A percentile compares a stretch with the other conserved stretches of the same genome.
phyloP scores from a whole-genome alignment of 2,329 filamentous ascomycete species.

The Colletotrichum falcatum region DNA sequence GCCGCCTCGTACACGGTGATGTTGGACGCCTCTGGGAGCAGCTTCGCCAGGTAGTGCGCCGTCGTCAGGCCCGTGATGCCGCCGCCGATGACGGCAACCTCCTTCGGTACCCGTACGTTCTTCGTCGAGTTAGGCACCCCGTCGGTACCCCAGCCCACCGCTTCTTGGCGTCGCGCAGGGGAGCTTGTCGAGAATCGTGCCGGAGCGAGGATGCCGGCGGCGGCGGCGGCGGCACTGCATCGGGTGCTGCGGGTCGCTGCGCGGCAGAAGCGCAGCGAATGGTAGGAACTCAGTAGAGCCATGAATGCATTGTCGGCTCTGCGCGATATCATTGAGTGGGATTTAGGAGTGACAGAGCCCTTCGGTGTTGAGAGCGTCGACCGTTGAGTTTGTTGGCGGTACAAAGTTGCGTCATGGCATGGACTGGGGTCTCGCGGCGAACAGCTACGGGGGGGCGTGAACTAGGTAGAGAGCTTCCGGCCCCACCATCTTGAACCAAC shows the following conservation, averaged over 20 bases:
- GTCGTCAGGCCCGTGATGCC: conserved; percentile 85
- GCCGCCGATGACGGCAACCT: conserved; percentile 79
- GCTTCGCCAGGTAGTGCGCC: conserved; percentile 80
- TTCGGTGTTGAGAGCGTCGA: background rate
- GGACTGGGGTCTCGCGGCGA: conserved; percentile 20
- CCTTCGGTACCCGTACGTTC: conserved; percentile 42
- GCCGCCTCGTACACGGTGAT: conserved; percentile 86
- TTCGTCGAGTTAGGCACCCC: background rate
- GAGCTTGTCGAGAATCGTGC: conserved; percentile 28
- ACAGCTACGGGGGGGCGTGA: conserved; percentile 9
- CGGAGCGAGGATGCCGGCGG: background rate
- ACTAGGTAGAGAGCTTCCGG: background rate
- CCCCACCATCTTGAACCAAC: conserved; percentile 18
- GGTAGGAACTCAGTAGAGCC: conserved; percentile 36
- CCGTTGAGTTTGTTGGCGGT: background rate
- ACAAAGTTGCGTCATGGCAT: conserved; percentile 32
- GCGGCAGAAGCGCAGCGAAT: conserved; percentile 35
- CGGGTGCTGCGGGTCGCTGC: conserved; percentile 6
- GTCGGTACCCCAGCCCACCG: background rate
- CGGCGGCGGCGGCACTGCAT: background rate
- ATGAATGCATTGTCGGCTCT: conserved; percentile 31
- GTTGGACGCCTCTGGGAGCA: conserved; percentile 71
- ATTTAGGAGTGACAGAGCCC: background rate
- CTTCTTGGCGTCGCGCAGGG: background rate
- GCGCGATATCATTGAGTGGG: conserved; percentile 13